These are phyloP conservation scores for Rhodamnia rubescens DNA, from an alignment of 345 rosid species.

Conservation along the genomic window DNA sequence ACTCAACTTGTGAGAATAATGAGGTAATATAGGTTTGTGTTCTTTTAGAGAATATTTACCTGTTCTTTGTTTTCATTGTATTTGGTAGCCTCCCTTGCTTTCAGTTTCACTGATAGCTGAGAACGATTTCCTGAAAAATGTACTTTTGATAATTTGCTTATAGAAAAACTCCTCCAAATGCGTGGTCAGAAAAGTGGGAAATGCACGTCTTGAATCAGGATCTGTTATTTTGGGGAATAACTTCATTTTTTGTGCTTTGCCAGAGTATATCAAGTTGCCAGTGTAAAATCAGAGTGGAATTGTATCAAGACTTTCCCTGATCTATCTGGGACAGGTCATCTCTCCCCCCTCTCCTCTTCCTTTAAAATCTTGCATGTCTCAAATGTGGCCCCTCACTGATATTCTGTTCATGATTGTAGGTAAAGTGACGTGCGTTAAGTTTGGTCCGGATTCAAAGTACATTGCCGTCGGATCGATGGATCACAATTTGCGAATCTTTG, in stretches of 20 bases:
- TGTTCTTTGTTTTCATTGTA: background rate
- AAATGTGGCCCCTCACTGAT: background rate
- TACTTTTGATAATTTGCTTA: background rate
- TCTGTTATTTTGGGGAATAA: background rate
- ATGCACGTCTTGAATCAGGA: background rate
- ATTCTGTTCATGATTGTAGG: slow-evolving; percentile 22
- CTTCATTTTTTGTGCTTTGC: background rate
- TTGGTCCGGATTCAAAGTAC: slow-evolving; percentile 77
- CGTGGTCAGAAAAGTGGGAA: background rate
- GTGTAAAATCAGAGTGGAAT: slow-evolving; percentile 93
- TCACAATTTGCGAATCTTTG: slow-evolving; percentile 72
- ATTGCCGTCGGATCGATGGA: slow-evolving; percentile 92
- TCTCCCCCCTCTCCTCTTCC: background rate
- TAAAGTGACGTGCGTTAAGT: slow-evolving; percentile 57
- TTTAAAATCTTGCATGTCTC: background rate
- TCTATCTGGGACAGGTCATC: slow-evolving; percentile 82
- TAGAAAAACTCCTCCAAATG: background rate
- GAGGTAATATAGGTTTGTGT: background rate
- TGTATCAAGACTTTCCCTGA: slow-evolving; percentile 84
- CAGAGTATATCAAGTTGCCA: slow-evolving; percentile 84
- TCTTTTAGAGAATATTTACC: background rate
- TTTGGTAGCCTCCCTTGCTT: background rate
- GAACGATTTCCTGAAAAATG: background rate
- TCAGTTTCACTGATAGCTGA: background rate
- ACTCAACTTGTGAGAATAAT: background rate